These are phyloP conservation scores for Coprinopsis sp. DNA, from an alignment of 768 basidiomycete species.

Conservation along the genomic window DNA sequence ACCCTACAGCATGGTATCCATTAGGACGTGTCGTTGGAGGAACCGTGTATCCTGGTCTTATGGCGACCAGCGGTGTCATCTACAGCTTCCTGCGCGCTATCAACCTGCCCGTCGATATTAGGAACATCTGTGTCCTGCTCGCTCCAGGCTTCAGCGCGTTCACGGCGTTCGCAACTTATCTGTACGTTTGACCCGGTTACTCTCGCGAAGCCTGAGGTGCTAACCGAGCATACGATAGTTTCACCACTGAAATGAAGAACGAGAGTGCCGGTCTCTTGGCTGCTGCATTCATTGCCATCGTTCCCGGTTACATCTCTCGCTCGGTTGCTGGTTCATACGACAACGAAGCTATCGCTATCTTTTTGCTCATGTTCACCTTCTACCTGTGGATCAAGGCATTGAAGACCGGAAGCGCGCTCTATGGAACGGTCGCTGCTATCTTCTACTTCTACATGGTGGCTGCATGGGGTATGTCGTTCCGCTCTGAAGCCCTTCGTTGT, in stretches of 20 bases:
- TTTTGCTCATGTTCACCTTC: conserved; percentile 99
- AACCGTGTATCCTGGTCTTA: conserved; percentile 96
- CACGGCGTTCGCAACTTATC: conserved; percentile 95
- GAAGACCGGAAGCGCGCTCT: conserved; percentile 90
- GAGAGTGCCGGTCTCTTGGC: conserved; percentile 95
- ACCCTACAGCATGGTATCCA: conserved; percentile 99
- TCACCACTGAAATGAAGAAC: conserved; percentile 95
- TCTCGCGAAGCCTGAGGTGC: not conserved
- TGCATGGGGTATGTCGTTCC: conserved; percentile 77
- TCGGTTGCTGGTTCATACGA: conserved; percentile 99
- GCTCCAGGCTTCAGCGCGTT: conserved; percentile 96
- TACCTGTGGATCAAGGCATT: conserved; percentile 95
- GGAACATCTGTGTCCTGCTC: conserved; percentile 93
- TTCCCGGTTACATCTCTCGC: conserved; percentile 97
- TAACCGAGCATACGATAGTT: conserved; percentile 44
- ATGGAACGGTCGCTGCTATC: conserved; percentile 83
- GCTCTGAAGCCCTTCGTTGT: conserved; percentile 5
- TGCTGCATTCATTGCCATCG: conserved; percentile 97
- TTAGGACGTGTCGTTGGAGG: conserved; percentile 97
- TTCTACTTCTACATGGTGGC: conserved; percentile 99
- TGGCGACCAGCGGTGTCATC: conserved; percentile 97
- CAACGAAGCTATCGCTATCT: conserved; percentile 99
- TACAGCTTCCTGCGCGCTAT: conserved; percentile 85
- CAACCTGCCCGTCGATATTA: conserved; percentile 94
- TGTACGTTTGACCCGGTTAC: conserved; percentile 45